A percentile compares a stretch with the other conserved stretches of the same genome.
Conservation (phyloP, 2,329 filamentous ascomycete species). For the Colletotrichum sidae region DNA sequence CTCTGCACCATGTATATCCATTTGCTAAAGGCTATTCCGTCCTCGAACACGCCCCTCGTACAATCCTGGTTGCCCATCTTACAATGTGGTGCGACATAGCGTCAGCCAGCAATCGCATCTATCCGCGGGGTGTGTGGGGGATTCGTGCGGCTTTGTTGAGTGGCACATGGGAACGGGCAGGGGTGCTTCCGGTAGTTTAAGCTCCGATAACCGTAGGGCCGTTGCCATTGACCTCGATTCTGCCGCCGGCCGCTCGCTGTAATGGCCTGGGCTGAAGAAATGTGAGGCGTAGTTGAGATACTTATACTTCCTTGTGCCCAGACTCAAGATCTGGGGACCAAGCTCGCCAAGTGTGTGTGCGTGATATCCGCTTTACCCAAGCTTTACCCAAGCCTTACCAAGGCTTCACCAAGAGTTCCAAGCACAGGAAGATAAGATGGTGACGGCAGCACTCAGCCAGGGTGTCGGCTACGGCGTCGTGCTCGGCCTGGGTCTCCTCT, state of each 20-base stretch:
- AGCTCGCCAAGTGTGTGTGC: too few relatives aligned
- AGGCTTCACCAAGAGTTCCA: neutral
- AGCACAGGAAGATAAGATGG: conserved; percentile 25
- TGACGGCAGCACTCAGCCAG: conserved; percentile 59
- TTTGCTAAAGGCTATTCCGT: too few relatives aligned
- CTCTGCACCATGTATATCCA: too few relatives aligned
- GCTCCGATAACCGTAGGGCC: conserved; percentile 31
- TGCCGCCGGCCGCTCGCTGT: conserved; percentile 34
- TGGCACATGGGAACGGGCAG: conserved; percentile 15
- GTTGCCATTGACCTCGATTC: conserved; percentile 3
- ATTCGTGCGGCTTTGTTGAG: conserved; percentile 8
- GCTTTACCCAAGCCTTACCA: neutral
- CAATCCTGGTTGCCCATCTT: neutral
- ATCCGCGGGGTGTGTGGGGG: conserved; percentile 4
- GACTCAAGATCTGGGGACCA: neutral
- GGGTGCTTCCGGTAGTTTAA: conserved; percentile 24
- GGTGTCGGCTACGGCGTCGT: conserved; percentile 84
- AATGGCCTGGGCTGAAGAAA: neutral
- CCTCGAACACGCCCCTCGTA: too few relatives aligned
- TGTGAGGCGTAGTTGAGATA: neutral
- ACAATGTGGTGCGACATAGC: neutral
- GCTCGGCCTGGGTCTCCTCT: conserved; percentile 78
- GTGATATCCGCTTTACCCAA: neutral
- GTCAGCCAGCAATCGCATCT: neutral
- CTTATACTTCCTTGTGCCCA: conserved; percentile 29